Evolutionary conservation across 306 rosid species (phyloP), one percentile per base, ranked within the genome.

Genomic region (Trifolium repens): DNA sequence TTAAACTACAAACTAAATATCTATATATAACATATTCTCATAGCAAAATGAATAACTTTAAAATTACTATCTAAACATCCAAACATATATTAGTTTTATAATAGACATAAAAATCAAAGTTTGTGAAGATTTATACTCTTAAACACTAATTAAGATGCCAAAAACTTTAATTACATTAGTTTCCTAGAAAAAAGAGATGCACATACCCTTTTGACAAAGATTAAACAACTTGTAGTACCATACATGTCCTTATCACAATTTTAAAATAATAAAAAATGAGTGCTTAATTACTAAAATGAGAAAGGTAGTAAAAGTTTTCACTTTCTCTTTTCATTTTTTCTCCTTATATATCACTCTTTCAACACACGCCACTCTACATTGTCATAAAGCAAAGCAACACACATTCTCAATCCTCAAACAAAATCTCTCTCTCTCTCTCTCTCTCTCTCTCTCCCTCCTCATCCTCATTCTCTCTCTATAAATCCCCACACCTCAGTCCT

Each of bases 311-410:
- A 69, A 69, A 49, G 43, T 47, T 69, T 7, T 68, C 42, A 68
- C 59, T 47, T 68, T 68, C 54, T 49, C 66, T 5, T 19, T 35
- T 35, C 6, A 24, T 16, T 54, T 53, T 71, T 34, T 22, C 46
- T 69, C 35, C 49, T 68, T 77, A 78, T 80, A 15, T 22, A 70
- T 84, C 73, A 84, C 87, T 75, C 81, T 67, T 87, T 75, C 80
- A 64, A 58, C 76, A 19, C 83, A 69, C 87, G 74, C 71, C 53
- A 83, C 50, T 61, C 78, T 63, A 14, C 67, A 32, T 30, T 61
- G 7, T 61, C 35, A 79, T 74, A 76, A 81, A 78, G 79, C 79
- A 69, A 60, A 49, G 10, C 15, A 53, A 76, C 63, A 50, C 39
- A 59, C 72, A 19, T 53, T 62, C n/a, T 30, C 70, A 66, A 10